Conservation (phyloP, 2,329 filamentous ascomycete genomes). For the Exophiala aquamarina region DNA sequence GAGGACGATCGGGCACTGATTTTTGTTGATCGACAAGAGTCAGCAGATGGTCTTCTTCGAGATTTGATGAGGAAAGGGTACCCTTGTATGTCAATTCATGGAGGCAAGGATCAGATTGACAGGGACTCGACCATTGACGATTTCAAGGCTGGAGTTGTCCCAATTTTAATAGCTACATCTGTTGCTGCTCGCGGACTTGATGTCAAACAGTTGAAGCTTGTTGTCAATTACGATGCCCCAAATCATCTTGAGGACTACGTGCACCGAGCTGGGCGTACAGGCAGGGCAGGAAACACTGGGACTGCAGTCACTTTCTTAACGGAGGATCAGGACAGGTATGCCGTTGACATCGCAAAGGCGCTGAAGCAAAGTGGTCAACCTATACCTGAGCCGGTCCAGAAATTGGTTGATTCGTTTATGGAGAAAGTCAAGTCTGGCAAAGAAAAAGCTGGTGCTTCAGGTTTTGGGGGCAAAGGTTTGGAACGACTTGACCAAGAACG, state of each 20-base stretch:
- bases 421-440: conserved; percentile 93
- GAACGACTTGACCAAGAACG: conserved; percentile 89
- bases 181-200: conserved; percentile 93
- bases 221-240: conserved; percentile 55
- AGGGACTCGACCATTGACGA: conserved; percentile 89
- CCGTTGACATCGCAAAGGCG: conserved; percentile 84
- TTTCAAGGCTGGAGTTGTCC: conserved; percentile 88
- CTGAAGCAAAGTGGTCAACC: conserved; percentile 87
- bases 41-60: conserved; percentile 75
- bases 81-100: conserved; percentile 89
- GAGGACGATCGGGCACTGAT: conserved; percentile 88
- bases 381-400: conserved; percentile 68
- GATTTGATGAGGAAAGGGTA: conserved; percentile 82
- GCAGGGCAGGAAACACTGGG: conserved; percentile 89
- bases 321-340: conserved; percentile 86
- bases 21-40: conserved; percentile 90
- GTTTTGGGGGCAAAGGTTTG: conserved; percentile 92
- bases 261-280: conserved; percentile 89
- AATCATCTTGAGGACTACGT: conserved; percentile 77
- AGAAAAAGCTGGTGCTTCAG: conserved; percentile 77
- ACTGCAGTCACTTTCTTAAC: conserved; percentile 94
- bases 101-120: conserved; percentile 90
- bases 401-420: conserved; percentile 66
- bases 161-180: conserved; percentile 89
- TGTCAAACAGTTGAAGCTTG: conserved; percentile 92